Conservation (phyloP, 371 early-diverging fungal species). For the Funneliformis caledonium region DNA sequence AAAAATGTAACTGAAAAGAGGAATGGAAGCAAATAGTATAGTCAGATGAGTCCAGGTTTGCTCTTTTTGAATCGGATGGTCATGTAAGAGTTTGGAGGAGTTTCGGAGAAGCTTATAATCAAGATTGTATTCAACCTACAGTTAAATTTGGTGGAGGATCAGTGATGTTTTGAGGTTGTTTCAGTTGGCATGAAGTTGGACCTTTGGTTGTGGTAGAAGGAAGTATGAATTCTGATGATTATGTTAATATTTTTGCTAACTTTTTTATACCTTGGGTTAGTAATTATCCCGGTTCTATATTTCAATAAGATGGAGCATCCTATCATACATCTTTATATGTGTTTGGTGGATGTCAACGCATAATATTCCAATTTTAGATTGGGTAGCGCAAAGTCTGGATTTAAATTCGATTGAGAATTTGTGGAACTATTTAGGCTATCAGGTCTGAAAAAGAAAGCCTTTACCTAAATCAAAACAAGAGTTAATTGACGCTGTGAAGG, state of each 20-base stretch:
- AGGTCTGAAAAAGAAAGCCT: constrained; percentile 18
- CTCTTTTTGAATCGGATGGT: neutral
- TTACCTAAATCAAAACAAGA: constrained; percentile 2
- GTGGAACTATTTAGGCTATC: neutral
- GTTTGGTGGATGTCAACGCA: neutral
- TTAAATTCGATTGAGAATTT: constrained; percentile 7
- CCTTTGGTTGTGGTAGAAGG: neutral
- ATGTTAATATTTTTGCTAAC: neutral
- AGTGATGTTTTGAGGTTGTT: neutral
- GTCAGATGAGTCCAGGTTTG: neutral
- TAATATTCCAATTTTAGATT: constrained; percentile 20
- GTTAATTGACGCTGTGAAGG: neutral
- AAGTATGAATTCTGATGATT: constrained; percentile 7
- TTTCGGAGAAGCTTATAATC: neutral
- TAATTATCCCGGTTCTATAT: neutral
- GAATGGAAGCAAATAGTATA: constrained; percentile 2
- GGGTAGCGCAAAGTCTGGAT: constrained; percentile 14
- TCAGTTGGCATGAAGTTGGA: neutral
- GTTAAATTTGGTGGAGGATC: neutral
- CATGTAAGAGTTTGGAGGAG: neutral
- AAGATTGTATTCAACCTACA: constrained; percentile 8
- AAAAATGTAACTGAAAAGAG: neutral
- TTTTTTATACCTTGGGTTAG: neutral
- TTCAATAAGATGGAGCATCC: neutral
- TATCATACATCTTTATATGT: neutral